Evolutionary conservation across 441 rosid species (phyloP).

Genomic region (Mallotus repandus): DNA sequence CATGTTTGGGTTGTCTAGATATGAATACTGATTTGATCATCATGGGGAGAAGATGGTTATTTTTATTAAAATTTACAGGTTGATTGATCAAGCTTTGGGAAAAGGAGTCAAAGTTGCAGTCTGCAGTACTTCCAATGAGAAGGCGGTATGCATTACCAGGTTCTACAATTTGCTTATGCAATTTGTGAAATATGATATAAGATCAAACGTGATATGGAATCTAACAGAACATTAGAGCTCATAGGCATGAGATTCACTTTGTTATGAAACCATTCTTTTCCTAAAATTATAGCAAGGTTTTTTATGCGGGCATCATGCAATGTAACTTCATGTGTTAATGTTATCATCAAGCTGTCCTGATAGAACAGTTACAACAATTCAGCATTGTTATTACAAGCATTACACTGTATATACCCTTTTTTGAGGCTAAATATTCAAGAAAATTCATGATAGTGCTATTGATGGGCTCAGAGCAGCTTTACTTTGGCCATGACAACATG

Average conservation of each 20-base stretch:
- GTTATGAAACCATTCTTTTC: constrained; percentile 7
- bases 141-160: constrained; percentile 91
- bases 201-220: not conserved
- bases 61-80: constrained; percentile 40
- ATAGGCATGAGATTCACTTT: constrained; percentile 5
- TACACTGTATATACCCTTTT: not conserved
- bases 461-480: not conserved
- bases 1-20: not conserved
- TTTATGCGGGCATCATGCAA: not conserved
- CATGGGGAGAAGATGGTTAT: not conserved
- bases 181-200: constrained; percentile 11
- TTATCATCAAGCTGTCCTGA: not conserved
- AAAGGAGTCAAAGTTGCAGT: constrained; percentile 89
- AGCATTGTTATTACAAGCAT: not conserved
- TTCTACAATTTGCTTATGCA: constrained; percentile 36
- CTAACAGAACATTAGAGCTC: not conserved
- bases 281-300: not conserved
- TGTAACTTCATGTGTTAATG: not conserved
- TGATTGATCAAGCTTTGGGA: constrained; percentile 83
- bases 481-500: not conserved
- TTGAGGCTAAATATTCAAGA: not conserved
- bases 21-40: not conserved
- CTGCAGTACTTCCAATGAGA: constrained; percentile 96
- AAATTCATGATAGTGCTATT: not conserved
- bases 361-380: not conserved